Evolutionary conservation across 2,329 filamentous ascomycete species (phyloP), one percentile per base, ranked within the genome.

Genomic region (Scopulariopsis brevicaulis): DNA sequence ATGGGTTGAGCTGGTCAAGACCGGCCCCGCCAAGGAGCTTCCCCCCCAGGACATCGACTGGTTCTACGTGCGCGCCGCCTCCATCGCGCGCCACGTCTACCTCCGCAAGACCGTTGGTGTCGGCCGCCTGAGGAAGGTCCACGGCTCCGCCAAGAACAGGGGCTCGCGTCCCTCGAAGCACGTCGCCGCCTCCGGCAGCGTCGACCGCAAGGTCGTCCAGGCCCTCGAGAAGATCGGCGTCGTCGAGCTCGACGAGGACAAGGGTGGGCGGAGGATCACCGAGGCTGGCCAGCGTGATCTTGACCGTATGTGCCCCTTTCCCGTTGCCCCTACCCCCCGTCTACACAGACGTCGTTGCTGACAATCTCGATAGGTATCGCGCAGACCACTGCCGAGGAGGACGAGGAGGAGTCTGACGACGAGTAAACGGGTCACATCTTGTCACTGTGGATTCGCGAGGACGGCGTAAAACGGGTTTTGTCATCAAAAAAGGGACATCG

Each of bases 1-100:
- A 82, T 97, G 93, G 93, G 93, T 96, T 77, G 94, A 99, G 76
- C 96, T 93, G 72, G 94, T 97, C 81, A 99, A 99, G 89, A 96
- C 93, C 69, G 93, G 90, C 71, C 84, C 87, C 74, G 88, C 89
- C 75, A 96, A 96, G 80, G 94, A 99, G 83, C 89, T 99, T 69
- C 93, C 93, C 72, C 94, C 93, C 72, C 92, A 97, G 85, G 88
- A 92, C 77, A 90, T 92, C 74, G 94, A 99, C 85, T 99, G 94
- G 94, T 95, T 85, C 82, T 89, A 86, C 78, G 77, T 85, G 74
- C 92, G 94, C 73, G 92, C 93, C 70, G 94, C 94, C 69, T 86
- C 93, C 66, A 87, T 99, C 74, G 94, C 94, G 72, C 91, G 92
- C 73, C 93, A 97, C 84, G 87, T 99, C 83, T 99, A 99, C 85